These are phyloP conservation scores for Sugiyamaella americana DNA, from an alignment of 805 yeast genomes.

Conservation along the genomic window DNA sequence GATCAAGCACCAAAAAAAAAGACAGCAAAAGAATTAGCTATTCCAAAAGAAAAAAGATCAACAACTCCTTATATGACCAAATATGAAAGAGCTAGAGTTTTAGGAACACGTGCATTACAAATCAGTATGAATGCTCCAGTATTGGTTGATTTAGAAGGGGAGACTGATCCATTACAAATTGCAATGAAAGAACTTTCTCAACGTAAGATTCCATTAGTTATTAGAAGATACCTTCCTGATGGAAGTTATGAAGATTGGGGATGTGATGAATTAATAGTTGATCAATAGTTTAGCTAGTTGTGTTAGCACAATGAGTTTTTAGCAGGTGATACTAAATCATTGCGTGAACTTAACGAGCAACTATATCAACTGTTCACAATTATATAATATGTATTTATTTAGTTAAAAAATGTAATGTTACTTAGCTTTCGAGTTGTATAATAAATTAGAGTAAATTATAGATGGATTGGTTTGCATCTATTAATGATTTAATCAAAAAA, in stretches of 20 bases:
- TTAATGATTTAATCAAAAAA: no score
- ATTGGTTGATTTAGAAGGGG: slow-evolving; percentile 96
- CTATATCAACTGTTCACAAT: no score
- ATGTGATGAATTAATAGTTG: slow-evolving; percentile 93
- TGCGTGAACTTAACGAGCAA: no score
- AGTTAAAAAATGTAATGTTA: no score
- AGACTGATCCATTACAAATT: slow-evolving; percentile 95
- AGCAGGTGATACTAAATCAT: no score
- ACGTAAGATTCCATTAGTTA: slow-evolving; percentile 89
- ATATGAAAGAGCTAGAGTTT: slow-evolving; percentile 94
- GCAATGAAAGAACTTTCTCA: slow-evolving; percentile 96
- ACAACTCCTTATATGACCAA: slow-evolving; percentile 99
- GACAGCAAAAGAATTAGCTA: slow-evolving; percentile 73
- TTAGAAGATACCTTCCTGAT: slow-evolving; percentile 94
- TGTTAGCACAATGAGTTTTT: no score
- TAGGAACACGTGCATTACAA: slow-evolving; percentile 96
- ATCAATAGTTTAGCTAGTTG: no score
- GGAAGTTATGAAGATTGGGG: slow-evolving; percentile 99
- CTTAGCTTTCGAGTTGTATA: no score
- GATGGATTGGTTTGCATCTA: no score
- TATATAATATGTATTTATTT: no score
- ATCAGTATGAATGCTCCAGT: slow-evolving; percentile 98
- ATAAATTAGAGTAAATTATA: no score
- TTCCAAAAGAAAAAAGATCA: slow-evolving; percentile 79
- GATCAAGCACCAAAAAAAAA: slow-evolving; percentile 42